Conservation (phyloP, 805 yeast species). For the Saccharomyces kudriavzevii region DNA sequence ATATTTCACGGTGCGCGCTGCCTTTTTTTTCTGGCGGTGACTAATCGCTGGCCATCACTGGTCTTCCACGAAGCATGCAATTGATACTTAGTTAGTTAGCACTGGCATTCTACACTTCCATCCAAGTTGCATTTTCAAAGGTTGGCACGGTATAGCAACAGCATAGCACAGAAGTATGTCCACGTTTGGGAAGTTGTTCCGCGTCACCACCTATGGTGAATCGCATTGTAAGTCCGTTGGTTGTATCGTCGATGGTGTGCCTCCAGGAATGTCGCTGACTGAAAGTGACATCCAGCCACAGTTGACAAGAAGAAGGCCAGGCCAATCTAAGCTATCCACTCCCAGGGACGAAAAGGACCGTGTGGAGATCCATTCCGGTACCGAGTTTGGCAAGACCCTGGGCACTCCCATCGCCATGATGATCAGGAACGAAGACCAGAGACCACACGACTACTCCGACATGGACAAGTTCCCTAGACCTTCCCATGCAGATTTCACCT, state of each 20-base stretch:
- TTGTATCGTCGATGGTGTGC: constrained; percentile 96
- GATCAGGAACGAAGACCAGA: constrained; percentile 88
- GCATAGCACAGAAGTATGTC: constrained; percentile 42
- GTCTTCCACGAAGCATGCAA: neutral
- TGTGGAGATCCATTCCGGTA: constrained; percentile 90
- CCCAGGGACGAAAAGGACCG: constrained; percentile 94
- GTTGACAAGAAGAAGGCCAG: constrained; percentile 93
- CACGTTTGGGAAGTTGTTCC: constrained; percentile 53
- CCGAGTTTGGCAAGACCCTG: constrained; percentile 80
- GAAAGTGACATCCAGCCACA: constrained; percentile 94
- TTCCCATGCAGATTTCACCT: constrained; percentile 95
- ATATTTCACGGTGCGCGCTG: neutral
- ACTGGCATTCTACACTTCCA: neutral
- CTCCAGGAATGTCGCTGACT: constrained; percentile 81
- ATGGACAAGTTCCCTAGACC: constrained; percentile 96
- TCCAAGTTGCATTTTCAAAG: neutral
- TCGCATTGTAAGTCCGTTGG: constrained; percentile 97
- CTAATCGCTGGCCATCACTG: neutral
- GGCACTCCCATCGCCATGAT: constrained; percentile 96
- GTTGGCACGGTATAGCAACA: constrained; percentile 1
- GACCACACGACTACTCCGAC: constrained; percentile 93
- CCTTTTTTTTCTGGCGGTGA: neutral
- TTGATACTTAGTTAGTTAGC: neutral
- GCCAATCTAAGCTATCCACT: constrained; percentile 85
- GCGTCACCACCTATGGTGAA: constrained; percentile 95